These are phyloP conservation scores for Sugiyamaella castrensis DNA, from an alignment of 1,139 yeast species.

Conservation along the genomic window DNA sequence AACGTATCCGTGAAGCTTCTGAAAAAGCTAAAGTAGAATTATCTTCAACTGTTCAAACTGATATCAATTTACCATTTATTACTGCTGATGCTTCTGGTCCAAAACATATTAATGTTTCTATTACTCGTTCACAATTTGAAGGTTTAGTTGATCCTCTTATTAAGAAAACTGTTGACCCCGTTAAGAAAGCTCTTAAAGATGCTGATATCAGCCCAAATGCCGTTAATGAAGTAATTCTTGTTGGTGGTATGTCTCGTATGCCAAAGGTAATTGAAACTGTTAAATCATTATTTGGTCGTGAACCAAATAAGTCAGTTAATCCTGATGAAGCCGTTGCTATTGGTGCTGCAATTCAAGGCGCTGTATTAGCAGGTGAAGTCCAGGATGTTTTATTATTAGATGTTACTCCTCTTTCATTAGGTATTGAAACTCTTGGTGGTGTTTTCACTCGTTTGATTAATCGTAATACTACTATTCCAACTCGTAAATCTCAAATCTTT, in stretches of 20 bases:
- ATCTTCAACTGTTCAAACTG: constrained; percentile 90
- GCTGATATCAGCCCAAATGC: constrained; percentile 84
- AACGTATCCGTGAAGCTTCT: constrained; percentile 99
- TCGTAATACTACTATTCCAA: constrained; percentile 97
- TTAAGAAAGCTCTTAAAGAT: constrained; percentile 97
- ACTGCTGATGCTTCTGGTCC: constrained; percentile 96
- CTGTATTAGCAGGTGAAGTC: constrained; percentile 97
- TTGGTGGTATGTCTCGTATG: constrained; percentile 99
- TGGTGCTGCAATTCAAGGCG: constrained; percentile 99
- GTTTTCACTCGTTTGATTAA: constrained; percentile 96
- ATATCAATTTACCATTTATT: constrained; percentile 94
- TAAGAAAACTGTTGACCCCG: constrained; percentile 94
- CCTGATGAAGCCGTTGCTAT: constrained; percentile 99
- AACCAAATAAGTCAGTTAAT: constrained; percentile 98
- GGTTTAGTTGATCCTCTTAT: constrained; percentile 83
- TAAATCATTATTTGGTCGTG: constrained; percentile 86
- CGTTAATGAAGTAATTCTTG: constrained; percentile 91
- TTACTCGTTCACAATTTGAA: constrained; percentile 92
- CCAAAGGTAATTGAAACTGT: constrained; percentile 99
- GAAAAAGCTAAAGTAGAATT: constrained; percentile 99
- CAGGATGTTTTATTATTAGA: constrained; percentile 92
- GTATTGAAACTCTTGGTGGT: constrained; percentile 99
- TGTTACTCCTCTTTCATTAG: constrained; percentile 95
- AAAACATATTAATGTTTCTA: constrained; percentile 93
- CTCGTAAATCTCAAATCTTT: constrained; percentile 95